Base-by-base conservation (phyloP, 345 rosid species). In the Syzygium oleosum region DNA sequence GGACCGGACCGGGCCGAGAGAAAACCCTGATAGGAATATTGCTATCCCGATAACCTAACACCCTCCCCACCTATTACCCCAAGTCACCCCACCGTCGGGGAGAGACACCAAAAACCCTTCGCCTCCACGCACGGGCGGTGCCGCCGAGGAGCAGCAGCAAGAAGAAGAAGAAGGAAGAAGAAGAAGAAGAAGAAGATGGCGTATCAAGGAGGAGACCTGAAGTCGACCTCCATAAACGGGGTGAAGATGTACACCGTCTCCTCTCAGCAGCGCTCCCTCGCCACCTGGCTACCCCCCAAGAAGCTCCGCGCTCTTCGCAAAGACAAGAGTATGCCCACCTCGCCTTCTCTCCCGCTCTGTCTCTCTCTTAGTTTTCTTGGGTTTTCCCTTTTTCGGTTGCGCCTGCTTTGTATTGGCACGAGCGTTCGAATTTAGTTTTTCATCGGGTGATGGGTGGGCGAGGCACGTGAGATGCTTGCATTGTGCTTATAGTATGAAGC, bases 171-270 rank as follows among this genome's bases (percentile, higher is more conserved):
- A 2, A 56, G 5, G 31, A 3, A 2, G 68, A 0, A 12, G 79
- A 2, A 34, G 43, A 0, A 68, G 41, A 17, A 31, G 12, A 8
- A 73, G 79, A 88, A 90, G 54, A 94, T 95, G 99, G 89, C 97
- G 87, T 73, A 88, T 54, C 91, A 91, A 86, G 98, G 94, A 73
- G 97, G 95, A 34, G 92, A 87, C 89, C 85, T 96, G 93, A 96
- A 98, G 93, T 96, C 96, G 46, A 94, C 95, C 79, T 92, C 97
- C 89, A 90, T 96, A 27, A 96, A 98, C 89, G 98, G 98, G 54
- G 94, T 95, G 49, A 95, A 94, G 93, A 87, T 93, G 88, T 96
- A 98, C 91, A 92, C 94, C 7, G 91, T 95, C 51, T 91, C 95
- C 34, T 96, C 96, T 12, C 92, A 91, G 78, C 94, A 96, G 5